phyloP scores from a whole-genome alignment of 371 early-diverging fungal genomes.

The Mortierella sp. region DNA sequence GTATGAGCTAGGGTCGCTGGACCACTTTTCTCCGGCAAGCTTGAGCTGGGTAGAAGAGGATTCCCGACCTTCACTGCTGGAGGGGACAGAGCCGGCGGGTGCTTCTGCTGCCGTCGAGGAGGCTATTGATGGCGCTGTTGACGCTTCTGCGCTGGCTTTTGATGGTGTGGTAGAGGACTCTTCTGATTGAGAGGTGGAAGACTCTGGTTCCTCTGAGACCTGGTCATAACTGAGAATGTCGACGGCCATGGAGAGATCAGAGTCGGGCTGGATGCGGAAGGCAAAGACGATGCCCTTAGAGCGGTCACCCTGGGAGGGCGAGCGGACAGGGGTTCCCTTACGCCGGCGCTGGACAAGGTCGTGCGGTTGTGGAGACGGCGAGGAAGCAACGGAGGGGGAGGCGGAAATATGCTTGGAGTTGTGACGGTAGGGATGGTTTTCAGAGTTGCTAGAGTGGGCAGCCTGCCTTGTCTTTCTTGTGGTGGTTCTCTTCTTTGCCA shows the following conservation, averaged over 20 bases:
- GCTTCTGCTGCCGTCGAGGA: neutral
- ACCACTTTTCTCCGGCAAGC: constrained; percentile 44
- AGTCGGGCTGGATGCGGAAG: constrained; percentile 48
- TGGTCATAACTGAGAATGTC: constrained; percentile 54
- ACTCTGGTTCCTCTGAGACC: constrained; percentile 24
- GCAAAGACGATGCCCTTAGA: constrained; percentile 56
- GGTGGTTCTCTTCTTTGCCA: constrained; percentile 42
- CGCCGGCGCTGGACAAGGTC: constrained; percentile 53
- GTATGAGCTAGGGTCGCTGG: constrained; percentile 52
- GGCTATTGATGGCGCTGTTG: constrained; percentile 8
- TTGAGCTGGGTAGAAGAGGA: constrained; percentile 21
- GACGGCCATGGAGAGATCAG: constrained; percentile 54
- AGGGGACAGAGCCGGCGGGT: neutral
- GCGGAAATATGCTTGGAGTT: constrained; percentile 38
- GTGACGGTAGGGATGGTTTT: constrained; percentile 28
- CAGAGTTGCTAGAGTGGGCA: constrained; percentile 6
- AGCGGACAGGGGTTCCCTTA: constrained; percentile 51
- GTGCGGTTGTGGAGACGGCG: constrained; percentile 49
- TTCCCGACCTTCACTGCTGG: constrained; percentile 7
- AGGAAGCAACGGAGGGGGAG: constrained; percentile 48
- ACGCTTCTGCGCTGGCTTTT: constrained; percentile 4
- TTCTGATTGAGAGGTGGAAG: neutral
- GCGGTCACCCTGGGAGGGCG: constrained; percentile 49
- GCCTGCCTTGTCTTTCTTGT: constrained; percentile 36
- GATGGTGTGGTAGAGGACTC: neutral